phyloP scores from a whole-genome alignment of 768 basidiomycete species.

The Suillus lakei region DNA sequence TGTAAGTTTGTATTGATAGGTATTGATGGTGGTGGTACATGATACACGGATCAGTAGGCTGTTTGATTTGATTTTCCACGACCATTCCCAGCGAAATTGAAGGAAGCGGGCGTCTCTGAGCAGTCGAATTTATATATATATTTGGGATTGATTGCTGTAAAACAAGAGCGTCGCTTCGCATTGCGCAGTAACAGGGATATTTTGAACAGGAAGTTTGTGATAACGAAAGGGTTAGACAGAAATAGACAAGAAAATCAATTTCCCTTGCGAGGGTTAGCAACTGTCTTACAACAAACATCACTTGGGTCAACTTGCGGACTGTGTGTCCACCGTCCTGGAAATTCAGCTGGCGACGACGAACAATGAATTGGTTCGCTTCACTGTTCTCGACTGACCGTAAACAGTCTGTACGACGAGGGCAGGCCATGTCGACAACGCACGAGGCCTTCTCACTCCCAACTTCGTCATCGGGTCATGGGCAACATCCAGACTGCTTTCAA shows the following conservation, averaged over 20 bases:
- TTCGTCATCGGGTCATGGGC: constrained; percentile 59
- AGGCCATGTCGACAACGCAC: constrained; percentile 77
- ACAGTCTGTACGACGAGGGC: constrained; percentile 57
- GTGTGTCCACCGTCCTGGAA: constrained; percentile 2
- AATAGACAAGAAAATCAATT: constrained; percentile 13
- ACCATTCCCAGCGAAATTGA: not conserved
- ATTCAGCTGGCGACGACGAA: constrained; percentile 16
- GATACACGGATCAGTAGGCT: not conserved
- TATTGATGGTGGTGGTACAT: not conserved
- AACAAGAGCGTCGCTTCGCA: not conserved
- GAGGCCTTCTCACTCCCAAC: constrained; percentile 90
- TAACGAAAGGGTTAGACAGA: constrained; percentile 6
- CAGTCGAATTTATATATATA: not conserved
- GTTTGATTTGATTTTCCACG: not conserved
- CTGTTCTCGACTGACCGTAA: constrained; percentile 60
- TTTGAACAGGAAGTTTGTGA: not conserved
- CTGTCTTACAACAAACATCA: constrained; percentile 2
- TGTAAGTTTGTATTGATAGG: constrained; percentile 39
- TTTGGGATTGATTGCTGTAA: not conserved
- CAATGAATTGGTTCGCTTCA: constrained; percentile 77
- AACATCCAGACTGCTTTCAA: constrained; percentile 67
- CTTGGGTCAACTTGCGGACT: not conserved
- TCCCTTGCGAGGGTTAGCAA: constrained; percentile 7
- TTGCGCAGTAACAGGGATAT: not conserved
- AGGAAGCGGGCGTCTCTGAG: not conserved